Evolutionary conservation across 2,329 filamentous ascomycete genomes (phyloP), one percentile per base, ranked within the genome.

Genomic region (Aspergillus sp.): DNA sequence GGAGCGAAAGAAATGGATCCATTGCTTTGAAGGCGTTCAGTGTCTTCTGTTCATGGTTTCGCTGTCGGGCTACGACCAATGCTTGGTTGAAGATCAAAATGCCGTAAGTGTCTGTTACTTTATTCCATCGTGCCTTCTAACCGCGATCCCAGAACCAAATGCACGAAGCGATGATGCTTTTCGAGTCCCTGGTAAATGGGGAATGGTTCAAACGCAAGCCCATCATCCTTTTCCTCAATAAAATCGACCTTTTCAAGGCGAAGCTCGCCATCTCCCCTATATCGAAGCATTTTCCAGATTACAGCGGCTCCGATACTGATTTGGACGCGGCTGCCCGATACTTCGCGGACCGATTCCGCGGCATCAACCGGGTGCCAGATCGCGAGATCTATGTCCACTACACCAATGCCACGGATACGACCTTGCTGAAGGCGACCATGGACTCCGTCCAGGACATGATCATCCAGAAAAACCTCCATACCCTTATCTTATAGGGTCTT

Each of bases 1-100:
- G 16, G 86, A 94, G 63, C 81, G 86, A 41, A 93, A 93, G 73
- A 94, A 94, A 69, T 94, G 86, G 86, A 93, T 94, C 42, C 86
- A 94, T 59, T 91, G 86, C 55, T 94, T 94, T 56, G 86, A 94
- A 58, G 91, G 91, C 44, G 86, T 94, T 41, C 86, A 91, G 53
- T 88, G 85, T 47, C 71, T 96, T 33, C 69, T 96, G 25, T 96
- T 96, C 64, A 74, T 96, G 45, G 89, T 94, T 32, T 88, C 89
- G 29, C 88, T 96, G 48, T 94, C 86, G 43, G 89, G 89, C 38
- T 96, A 95, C 59, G 89, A 96, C 55, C 91, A 96, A 60, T 93
- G 88, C 52, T 67, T 96, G 30, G 86, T 95, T 3, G 89, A 96
- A 64, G 89, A 96, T 58, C 88, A 93, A 61, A 91, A 93, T 57